Evolutionary conservation across 768 basidiomycete genomes (phyloP).

Genomic region (Infundibulicybe gibba): DNA sequence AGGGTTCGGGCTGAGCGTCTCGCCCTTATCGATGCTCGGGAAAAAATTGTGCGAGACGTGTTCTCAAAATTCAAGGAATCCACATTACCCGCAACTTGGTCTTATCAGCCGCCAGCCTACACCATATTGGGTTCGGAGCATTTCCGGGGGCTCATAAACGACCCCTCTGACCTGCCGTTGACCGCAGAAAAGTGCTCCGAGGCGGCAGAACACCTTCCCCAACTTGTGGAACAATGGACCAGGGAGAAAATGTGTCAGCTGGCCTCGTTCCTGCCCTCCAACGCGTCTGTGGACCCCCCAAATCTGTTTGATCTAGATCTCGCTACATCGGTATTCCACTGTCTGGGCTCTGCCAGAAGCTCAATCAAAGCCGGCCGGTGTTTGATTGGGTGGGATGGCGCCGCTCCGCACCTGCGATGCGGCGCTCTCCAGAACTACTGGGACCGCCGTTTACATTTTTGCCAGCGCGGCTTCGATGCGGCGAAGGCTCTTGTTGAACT

Average conservation of each 20-base stretch:
- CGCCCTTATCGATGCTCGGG: not conserved
- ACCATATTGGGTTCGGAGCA: slow-evolving; percentile 4
- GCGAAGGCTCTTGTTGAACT: slow-evolving; percentile 12
- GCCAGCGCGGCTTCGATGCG: slow-evolving; percentile 12
- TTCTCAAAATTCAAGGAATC: not conserved
- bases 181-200: slow-evolving; percentile 1
- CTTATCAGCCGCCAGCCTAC: slow-evolving; percentile 8
- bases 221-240: slow-evolving; percentile 11
- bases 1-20: not conserved
- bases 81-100: slow-evolving; percentile 5
- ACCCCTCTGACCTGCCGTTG: slow-evolving; percentile 5
- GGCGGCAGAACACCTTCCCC: slow-evolving; percentile 5
- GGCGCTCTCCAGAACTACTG: slow-evolving; percentile 10
- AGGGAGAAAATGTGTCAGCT: slow-evolving; percentile 10
- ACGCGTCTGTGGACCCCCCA: not conserved
- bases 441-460: slow-evolving; percentile 12
- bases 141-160: slow-evolving; percentile 8
- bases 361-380: slow-evolving; percentile 7
- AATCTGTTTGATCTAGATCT: slow-evolving; percentile 7
- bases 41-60: not conserved
- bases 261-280: slow-evolving; percentile 8
- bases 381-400: slow-evolving; percentile 19
- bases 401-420: slow-evolving; percentile 16
- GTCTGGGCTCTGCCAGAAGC: slow-evolving; percentile 11
- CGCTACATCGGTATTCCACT: slow-evolving; percentile 15